Evolutionary conservation across 164 flowering plant species (phyloP).

Genomic region (Stephania cephalantha): DNA sequence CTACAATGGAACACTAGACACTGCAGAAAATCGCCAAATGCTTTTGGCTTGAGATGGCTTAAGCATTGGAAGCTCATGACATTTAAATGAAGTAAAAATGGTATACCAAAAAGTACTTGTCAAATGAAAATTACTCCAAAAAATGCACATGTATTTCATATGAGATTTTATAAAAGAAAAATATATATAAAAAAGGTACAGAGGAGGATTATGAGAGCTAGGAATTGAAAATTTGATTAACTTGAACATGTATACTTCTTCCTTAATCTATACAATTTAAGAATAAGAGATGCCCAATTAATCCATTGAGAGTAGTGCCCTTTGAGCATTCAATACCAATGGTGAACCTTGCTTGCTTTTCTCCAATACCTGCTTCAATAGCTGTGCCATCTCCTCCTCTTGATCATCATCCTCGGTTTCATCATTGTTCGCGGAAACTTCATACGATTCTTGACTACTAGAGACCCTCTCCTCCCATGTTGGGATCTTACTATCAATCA

Average conservation of each 20-base stretch:
- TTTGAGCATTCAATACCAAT: constrained; percentile 48
- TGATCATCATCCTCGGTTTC: constrained; percentile 26
- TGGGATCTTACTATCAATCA: constrained; percentile 3
- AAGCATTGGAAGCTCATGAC: background rate
- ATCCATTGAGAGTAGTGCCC: constrained; percentile 30
- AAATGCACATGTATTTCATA: background rate
- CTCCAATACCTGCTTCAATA: constrained; percentile 58
- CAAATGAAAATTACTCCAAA: no score
- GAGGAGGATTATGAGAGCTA: background rate
- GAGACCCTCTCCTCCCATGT: constrained; percentile 11
- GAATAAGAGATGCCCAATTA: background rate
- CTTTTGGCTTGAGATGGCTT: no score
- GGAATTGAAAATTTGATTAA: background rate
- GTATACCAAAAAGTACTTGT: background rate
- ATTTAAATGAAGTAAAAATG: background rate
- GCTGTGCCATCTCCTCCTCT: constrained; percentile 35
- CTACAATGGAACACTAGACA: no score
- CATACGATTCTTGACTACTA: constrained; percentile 9
- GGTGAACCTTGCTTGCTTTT: constrained; percentile 58
- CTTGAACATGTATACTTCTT: constrained; percentile 1
- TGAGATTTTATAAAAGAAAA: background rate
- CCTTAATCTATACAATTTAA: constrained; percentile 2
- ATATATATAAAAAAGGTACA: background rate
- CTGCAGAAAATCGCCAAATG: no score
- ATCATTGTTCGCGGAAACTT: constrained; percentile 22